Evolutionary conservation across 148 eudicot genomes (phyloP), one percentile per base, ranked within the genome.

Genomic region (Rhododendron kiyosumense): DNA sequence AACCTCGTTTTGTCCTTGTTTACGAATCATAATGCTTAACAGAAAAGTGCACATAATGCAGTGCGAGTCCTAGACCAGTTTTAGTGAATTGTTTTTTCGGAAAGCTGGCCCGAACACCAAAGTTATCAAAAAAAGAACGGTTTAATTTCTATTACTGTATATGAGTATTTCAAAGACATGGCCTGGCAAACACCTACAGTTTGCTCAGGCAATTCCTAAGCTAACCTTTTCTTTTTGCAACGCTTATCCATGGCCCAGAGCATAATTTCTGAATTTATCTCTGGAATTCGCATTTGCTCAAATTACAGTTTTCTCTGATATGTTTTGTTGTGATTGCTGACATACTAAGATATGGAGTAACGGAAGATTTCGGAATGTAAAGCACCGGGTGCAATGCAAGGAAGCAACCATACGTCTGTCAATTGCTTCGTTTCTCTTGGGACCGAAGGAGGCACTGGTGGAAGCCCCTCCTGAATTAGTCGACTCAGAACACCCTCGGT

Each of bases 261-360:
- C 24, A 57, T 17, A 5, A 57, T 57, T 57, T 57, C 63, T 57
- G 24, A 57, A 18, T 1, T 59, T 59, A 5, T 22, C 26, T 7
- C 8, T 59, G n/a, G 26, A 59, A 5, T 20, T 59, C n/a, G n/a
- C 65, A 20, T 59, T 59, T 59, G 63, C 63, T 57, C 24, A 20
- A 38, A 24, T 20, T 2, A 17, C 7, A 57, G 63, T 24, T 18
- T 18, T 13, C 26, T n/a, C 4, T 65, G 73, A 65, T 65, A 32
- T 49, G 20, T 12, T 54, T 20, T 71, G 49, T 81, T 78, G 30
- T 15, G 79, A 18, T 34, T 22, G 26, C 46, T 38, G 32, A 48
- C 32, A 48, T 45, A 2, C 61, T 3, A 82, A 89, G 95, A 90
- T 88, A 24, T 94, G 96, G 98, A 92, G 98, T 89, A 95, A 95